A percentile compares a stretch with the other conserved stretches of the same genome.
Evolutionary conservation across 2,329 filamentous ascomycete species (phyloP).

Genomic region (Cryoendolithus antarcticus): DNA sequence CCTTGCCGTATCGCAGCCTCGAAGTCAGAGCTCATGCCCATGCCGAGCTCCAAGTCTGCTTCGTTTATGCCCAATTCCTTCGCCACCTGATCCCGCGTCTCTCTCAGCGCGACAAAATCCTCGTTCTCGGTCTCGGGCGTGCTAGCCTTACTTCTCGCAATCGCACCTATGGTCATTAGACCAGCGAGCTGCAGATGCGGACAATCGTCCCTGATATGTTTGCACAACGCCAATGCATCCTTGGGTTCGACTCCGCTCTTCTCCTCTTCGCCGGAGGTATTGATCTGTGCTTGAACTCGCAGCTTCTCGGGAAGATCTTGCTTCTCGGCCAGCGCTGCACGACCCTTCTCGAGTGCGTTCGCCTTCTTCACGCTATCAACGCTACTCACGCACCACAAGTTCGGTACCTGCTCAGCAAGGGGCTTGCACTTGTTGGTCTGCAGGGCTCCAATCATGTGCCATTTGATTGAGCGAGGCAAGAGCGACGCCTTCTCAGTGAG

Average conservation of each 20-base stretch:
- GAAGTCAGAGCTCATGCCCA: constrained; percentile 98
- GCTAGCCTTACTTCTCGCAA: constrained; percentile 67
- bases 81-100: constrained; percentile 59
- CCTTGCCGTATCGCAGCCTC: constrained; percentile 75
- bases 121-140: constrained; percentile 72
- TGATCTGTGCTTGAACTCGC: constrained; percentile 81
- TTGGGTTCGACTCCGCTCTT: constrained; percentile 73
- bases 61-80: constrained; percentile 44
- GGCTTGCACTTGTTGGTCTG: constrained; percentile 90
- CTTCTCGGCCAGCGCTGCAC: constrained; percentile 43
- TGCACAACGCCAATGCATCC: constrained; percentile 51
- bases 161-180: constrained; percentile 94
- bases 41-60: constrained; percentile 70
- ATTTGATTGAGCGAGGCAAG: constrained; percentile 63
- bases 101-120: constrained; percentile 61
- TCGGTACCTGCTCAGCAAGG: constrained; percentile 69
- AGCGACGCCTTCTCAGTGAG: constrained; percentile 72
- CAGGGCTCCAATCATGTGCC: constrained; percentile 94
- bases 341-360: constrained; percentile 62
- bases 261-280: constrained; percentile 76
- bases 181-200: constrained; percentile 64
- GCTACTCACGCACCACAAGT: constrained; percentile 83
- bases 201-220: constrained; percentile 57
- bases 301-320: constrained; percentile 33
- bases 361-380: constrained; percentile 86